Evolutionary conservation across 495 filamentous ascomycete genomes (phyloP).

Genomic region (Neurospora sp.): DNA sequence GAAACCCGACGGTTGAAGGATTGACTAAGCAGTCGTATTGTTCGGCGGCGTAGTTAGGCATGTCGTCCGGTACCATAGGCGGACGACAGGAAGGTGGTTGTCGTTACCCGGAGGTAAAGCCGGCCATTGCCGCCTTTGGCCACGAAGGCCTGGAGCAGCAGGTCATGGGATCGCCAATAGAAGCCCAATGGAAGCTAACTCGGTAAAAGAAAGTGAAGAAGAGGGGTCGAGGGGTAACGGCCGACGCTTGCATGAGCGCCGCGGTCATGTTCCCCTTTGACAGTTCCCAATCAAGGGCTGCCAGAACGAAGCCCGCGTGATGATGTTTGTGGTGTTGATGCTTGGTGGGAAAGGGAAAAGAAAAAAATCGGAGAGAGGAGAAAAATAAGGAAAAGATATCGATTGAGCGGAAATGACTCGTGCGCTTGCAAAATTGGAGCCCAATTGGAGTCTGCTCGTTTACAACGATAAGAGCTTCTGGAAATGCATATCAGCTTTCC

Average conservation of each 20-base stretch:
- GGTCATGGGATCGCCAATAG: conserved; percentile 4
- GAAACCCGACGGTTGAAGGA: not conserved
- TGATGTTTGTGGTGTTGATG: not conserved
- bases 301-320: not conserved
- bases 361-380: not conserved
- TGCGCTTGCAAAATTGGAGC: not conserved
- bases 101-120: conserved; percentile 14
- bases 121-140: conserved; percentile 27
- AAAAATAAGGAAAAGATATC: not conserved
- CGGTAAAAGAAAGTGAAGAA: not conserved
- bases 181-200: not conserved
- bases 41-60: not conserved
- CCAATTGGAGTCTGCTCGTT: not conserved
- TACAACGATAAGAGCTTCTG: not conserved
- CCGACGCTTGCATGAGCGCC: conserved; percentile 2
- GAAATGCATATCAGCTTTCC: not conserved
- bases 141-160: conserved; percentile 3
- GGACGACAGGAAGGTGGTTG: conserved; percentile 3
- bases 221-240: not conserved
- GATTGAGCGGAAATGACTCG: not conserved
- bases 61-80: not conserved
- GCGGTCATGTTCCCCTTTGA: not conserved
- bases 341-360: not conserved
- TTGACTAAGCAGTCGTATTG: not conserved
- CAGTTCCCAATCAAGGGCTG: conserved; percentile 5